These are phyloP conservation scores for Stephanocyclus meneghinianus DNA, from an alignment of 352 stramenopile species.

Conservation along the genomic window DNA sequence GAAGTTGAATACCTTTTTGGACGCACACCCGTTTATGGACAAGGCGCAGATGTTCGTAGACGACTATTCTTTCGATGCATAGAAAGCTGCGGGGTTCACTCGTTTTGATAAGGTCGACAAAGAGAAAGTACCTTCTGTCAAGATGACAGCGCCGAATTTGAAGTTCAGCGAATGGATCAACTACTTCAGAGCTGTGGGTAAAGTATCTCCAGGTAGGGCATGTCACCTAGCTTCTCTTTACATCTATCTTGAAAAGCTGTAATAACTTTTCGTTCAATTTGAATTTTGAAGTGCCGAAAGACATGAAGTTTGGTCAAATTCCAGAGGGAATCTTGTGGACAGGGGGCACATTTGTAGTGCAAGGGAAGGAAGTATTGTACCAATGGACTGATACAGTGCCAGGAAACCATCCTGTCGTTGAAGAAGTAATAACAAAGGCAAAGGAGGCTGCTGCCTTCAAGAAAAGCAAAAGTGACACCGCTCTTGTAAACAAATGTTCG, in stretches of 20 bases:
- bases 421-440: slow-evolving; percentile 61
- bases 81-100: slow-evolving; percentile 73
- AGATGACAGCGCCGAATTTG: slow-evolving; percentile 70
- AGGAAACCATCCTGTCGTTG: slow-evolving; percentile 80
- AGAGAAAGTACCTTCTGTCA: slow-evolving; percentile 54
- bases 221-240: neutral
- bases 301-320: slow-evolving; percentile 79
- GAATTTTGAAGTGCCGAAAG: slow-evolving; percentile 8
- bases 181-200: slow-evolving; percentile 71
- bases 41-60: slow-evolving; percentile 73
- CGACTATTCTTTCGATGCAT: slow-evolving; percentile 73
- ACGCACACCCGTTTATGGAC: slow-evolving; percentile 74
- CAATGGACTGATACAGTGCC: slow-evolving; percentile 78
- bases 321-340: slow-evolving; percentile 77
- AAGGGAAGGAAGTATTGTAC: slow-evolving; percentile 74
- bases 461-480: slow-evolving; percentile 18
- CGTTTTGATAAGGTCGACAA: slow-evolving; percentile 66
- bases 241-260: neutral
- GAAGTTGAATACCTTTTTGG: slow-evolving; percentile 78
- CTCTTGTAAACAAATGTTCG: neutral
- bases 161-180: slow-evolving; percentile 59
- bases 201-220: slow-evolving; percentile 63
- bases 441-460: slow-evolving; percentile 41
- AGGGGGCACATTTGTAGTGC: slow-evolving; percentile 81
- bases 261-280: neutral